Conservation (phyloP, 2,329 filamentous ascomycete genomes). For the Arachnomyces sp. region DNA sequence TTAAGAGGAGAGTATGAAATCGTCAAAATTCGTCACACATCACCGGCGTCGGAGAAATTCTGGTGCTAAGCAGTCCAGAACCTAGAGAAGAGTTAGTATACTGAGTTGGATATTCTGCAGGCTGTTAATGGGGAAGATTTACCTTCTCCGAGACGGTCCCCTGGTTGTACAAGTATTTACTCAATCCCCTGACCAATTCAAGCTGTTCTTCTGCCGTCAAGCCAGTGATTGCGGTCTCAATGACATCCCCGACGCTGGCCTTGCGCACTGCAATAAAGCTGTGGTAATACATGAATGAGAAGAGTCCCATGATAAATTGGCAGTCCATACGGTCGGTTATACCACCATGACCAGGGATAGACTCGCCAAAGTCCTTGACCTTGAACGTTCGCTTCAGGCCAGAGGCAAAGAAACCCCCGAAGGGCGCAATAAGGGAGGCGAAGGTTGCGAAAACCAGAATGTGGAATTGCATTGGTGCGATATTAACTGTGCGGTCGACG, state of each 20-base stretch:
- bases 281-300: slow-evolving; percentile 97
- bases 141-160: slow-evolving; percentile 50
- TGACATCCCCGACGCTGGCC: slow-evolving; percentile 72
- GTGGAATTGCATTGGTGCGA: slow-evolving; percentile 88
- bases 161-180: slow-evolving; percentile 58
- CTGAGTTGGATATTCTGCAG: background rate
- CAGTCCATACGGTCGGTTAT: slow-evolving; percentile 99
- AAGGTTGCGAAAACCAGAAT: slow-evolving; percentile 85
- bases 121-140: slow-evolving; percentile 12
- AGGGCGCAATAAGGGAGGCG: slow-evolving; percentile 91
- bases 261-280: slow-evolving; percentile 90
- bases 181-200: slow-evolving; percentile 58
- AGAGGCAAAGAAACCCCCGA: slow-evolving; percentile 96
- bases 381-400: slow-evolving; percentile 98
- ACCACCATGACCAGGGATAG: slow-evolving; percentile 92
- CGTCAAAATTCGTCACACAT: slow-evolving; percentile 9
- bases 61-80: slow-evolving; percentile 28
- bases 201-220: slow-evolving; percentile 80
- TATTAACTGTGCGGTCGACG: slow-evolving; percentile 54
- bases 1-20: slow-evolving; percentile 7
- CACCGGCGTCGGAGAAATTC: slow-evolving; percentile 27
- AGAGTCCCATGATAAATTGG: slow-evolving; percentile 99
- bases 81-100: slow-evolving; percentile 19
- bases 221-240: slow-evolving; percentile 88
- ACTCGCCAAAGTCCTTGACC: slow-evolving; percentile 99